phyloP scores from a whole-genome alignment of 371 early-diverging fungal species.

The Apophysomyces variabilis region DNA sequence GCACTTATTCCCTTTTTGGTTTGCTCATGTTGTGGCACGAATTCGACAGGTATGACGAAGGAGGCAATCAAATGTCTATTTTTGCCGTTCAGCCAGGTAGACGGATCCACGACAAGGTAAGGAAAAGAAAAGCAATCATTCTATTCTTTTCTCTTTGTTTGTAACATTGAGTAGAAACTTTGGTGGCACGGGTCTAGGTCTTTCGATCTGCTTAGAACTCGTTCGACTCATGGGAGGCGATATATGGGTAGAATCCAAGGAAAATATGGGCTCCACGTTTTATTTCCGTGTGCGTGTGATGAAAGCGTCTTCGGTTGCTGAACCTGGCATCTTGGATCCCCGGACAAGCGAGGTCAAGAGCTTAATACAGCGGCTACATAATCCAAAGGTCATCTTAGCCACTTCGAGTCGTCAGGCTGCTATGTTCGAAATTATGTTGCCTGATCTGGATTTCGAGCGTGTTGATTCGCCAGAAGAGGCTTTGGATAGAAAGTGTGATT shows the following conservation, averaged over 20 bases:
- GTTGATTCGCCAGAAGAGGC: slow-evolving; percentile 21
- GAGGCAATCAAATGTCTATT: slow-evolving; percentile 59
- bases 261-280: slow-evolving; percentile 58
- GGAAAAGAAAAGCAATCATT: background rate
- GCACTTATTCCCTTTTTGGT: slow-evolving; percentile 14
- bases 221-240: slow-evolving; percentile 61
- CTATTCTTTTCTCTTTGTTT: background rate
- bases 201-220: slow-evolving; percentile 61
- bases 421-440: slow-evolving; percentile 38
- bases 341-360: slow-evolving; percentile 24
- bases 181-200: slow-evolving; percentile 71
- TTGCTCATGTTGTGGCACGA: background rate
- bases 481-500: slow-evolving; percentile 26
- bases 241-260: slow-evolving; percentile 52
- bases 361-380: slow-evolving; percentile 29
- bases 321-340: slow-evolving; percentile 33
- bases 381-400: slow-evolving; percentile 44
- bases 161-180: slow-evolving; percentile 33
- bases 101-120: slow-evolving; percentile 59
- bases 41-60: slow-evolving; percentile 27
- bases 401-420: slow-evolving; percentile 22
- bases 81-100: slow-evolving; percentile 63
- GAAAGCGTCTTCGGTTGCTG: slow-evolving; percentile 35
- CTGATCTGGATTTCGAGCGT: slow-evolving; percentile 23
- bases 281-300: slow-evolving; percentile 50